Base-by-base conservation (phyloP, 768 basidiomycete genomes). In the Boletus speciosus region DNA sequence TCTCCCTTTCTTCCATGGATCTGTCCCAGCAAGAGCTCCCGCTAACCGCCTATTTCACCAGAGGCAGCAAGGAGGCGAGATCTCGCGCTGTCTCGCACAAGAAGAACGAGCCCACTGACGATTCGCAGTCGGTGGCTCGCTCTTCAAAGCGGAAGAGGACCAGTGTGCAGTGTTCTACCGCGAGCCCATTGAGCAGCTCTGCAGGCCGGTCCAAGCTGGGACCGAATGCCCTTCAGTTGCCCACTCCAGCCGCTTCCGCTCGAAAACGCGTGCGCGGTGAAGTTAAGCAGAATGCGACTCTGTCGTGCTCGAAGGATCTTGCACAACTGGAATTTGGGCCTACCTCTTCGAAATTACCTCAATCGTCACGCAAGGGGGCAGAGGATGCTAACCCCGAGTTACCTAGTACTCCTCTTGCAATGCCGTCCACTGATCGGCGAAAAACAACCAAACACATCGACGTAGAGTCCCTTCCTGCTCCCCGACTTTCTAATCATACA, bases 11-110 rank as follows among this genome's bases (percentile, higher is more conserved):
- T 34, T 59, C 40, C 52, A 68, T 70, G 70, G 66, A 70, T 34
- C 51, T 70, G 21, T 71, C 71, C 14, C 66, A 67, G 35, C 63
- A 72, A 39, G 69, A 70, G 49, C 71, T 70, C 21, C 69, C 69
- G 0, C 23, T 70, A 5, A 72, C 71, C 8, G 12, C 58, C n/a
- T 52, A 71, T 52, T 70, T 72, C 46, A 7, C 53, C 8, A 66
- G 43, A 10, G 50, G 32, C 9, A 49, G n/a, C 12, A 65, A 58
- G 41, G 54, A 58, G n/a, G 8, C 52, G 8, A 58, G 35, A 25
- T n/a, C 56, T 34, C 52, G 34, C 38, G 11, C 31, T 31, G 16
- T 12, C 4, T 7, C 34, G 5, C 15, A 31, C 19, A 63, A 55
- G 37, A 62, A 53, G 47, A 45, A 39, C 2, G 52, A 52, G 5